phyloP scores from a whole-genome alignment of 495 filamentous ascomycete genomes.

The Penicillium egyptiacum region DNA sequence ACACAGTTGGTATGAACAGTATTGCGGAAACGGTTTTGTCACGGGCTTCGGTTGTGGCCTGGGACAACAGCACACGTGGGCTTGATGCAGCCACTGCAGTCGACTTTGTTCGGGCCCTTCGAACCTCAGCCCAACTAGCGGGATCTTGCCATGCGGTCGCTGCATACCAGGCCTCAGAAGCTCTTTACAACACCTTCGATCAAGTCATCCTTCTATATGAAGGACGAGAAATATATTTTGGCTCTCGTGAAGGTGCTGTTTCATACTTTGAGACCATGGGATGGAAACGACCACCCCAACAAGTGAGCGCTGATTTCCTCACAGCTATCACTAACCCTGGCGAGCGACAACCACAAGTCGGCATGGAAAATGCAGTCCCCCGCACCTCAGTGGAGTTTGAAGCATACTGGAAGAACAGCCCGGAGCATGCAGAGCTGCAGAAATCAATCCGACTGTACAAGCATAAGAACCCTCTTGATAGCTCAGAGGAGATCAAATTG shows the following conservation, averaged over 20 bases:
- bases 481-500: slow-evolving; percentile 51
- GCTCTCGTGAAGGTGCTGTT: slow-evolving; percentile 55
- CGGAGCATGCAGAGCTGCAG: slow-evolving; percentile 48
- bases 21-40: slow-evolving; percentile 61
- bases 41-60: slow-evolving; percentile 69
- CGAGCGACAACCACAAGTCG: slow-evolving; percentile 59
- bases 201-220: slow-evolving; percentile 63
- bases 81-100: slow-evolving; percentile 82
- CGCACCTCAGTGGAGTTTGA: slow-evolving; percentile 72
- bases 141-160: slow-evolving; percentile 76
- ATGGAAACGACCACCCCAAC: slow-evolving; percentile 57
- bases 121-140: slow-evolving; percentile 70
- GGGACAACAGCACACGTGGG: slow-evolving; percentile 86
- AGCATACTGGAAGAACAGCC: slow-evolving; percentile 56
- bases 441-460: slow-evolving; percentile 53
- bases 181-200: slow-evolving; percentile 70
- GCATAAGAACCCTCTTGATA: slow-evolving; percentile 47
- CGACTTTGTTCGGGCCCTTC: slow-evolving; percentile 67
- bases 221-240: slow-evolving; percentile 68
- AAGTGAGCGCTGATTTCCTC: slow-evolving; percentile 70
- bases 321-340: slow-evolving; percentile 69
- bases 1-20: slow-evolving; percentile 29
- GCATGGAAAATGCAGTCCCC: slow-evolving; percentile 64
- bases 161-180: slow-evolving; percentile 82
- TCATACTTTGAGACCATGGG: slow-evolving; percentile 63